phyloP scores from a whole-genome alignment of 75 land plant genomes.

The Sequoia sempervirens region DNA sequence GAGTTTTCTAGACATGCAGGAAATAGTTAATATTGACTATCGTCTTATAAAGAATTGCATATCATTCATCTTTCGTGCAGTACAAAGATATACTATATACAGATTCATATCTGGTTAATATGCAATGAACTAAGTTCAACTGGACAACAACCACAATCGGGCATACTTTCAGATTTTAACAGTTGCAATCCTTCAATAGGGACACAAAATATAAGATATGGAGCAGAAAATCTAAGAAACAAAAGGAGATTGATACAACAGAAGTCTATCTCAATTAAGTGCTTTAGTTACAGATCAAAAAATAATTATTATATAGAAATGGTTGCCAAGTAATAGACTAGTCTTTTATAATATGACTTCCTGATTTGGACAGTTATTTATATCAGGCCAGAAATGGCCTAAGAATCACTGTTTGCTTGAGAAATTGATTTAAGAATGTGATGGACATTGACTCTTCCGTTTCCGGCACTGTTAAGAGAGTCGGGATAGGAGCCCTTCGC shows the following conservation, averaged over 20 bases:
- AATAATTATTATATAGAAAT: not conserved
- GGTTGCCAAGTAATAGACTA: not conserved
- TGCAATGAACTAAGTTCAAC: not conserved
- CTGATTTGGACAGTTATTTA: not conserved
- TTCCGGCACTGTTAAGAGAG: slow-evolving; percentile 36
- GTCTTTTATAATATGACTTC: not conserved
- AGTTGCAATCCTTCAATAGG: not conserved
- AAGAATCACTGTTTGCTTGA: no score
- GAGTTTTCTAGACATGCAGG: not conserved
- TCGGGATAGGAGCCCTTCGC: slow-evolving; percentile 39
- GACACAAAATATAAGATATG: not conserved
- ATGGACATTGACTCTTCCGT: slow-evolving; percentile 12
- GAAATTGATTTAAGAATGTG: not conserved
- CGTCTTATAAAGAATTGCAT: not conserved
- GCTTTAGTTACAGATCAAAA: not conserved
- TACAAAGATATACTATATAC: not conserved
- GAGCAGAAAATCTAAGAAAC: not conserved
- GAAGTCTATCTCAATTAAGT: not conserved
- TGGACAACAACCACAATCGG: not conserved
- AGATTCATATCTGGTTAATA: not conserved
- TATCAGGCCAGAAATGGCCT: no score
- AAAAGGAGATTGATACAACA: not conserved
- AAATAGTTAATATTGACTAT: not conserved
- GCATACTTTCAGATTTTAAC: not conserved
- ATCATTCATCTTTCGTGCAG: not conserved